Evolutionary conservation across 176 grass and related monocot genomes (phyloP).

Genomic region (Puccinellia tenuiflora): DNA sequence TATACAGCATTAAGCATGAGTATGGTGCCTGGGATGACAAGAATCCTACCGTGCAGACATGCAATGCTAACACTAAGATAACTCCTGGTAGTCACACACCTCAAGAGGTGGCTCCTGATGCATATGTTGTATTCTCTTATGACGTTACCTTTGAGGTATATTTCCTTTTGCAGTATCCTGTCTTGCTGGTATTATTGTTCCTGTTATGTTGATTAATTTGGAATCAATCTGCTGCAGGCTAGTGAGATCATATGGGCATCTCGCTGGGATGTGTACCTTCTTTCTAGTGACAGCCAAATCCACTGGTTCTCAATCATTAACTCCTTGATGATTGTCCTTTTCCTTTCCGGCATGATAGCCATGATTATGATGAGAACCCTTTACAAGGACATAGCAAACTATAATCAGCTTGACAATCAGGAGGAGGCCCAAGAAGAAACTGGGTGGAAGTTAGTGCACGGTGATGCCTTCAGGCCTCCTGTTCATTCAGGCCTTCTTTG

Average conservation of each 20-base stretch:
- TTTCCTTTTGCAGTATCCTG: background rate
- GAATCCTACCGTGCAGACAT: conserved; percentile 56
- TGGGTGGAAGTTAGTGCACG: conserved; percentile 79
- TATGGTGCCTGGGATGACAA: conserved; percentile 62
- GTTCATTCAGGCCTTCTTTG: conserved; percentile 70
- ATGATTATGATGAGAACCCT: conserved; percentile 96
- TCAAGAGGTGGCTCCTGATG: conserved; percentile 56
- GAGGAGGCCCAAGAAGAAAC: conserved; percentile 83
- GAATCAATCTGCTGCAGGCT: conserved; percentile 23
- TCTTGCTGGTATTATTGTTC: background rate
- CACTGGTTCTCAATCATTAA: conserved; percentile 85
- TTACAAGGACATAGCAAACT: conserved; percentile 73
- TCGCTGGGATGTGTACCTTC: conserved; percentile 84
- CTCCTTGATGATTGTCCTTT: conserved; percentile 78
- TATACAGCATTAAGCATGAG: conserved; percentile 67
- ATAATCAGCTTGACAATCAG: conserved; percentile 69
- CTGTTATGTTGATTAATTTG: conserved; percentile 4
- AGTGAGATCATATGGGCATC: conserved; percentile 72
- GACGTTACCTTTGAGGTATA: conserved; percentile 78
- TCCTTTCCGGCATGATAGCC: conserved; percentile 75
- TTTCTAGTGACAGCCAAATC: conserved; percentile 69
- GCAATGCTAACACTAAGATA: conserved; percentile 61
- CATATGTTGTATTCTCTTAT: conserved; percentile 66
- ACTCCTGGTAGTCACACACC: conserved; percentile 57
- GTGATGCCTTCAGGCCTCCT: conserved; percentile 71